Conservation (phyloP, 2,329 filamentous ascomycete genomes). For the Corniculantispora saksenae region DNA sequence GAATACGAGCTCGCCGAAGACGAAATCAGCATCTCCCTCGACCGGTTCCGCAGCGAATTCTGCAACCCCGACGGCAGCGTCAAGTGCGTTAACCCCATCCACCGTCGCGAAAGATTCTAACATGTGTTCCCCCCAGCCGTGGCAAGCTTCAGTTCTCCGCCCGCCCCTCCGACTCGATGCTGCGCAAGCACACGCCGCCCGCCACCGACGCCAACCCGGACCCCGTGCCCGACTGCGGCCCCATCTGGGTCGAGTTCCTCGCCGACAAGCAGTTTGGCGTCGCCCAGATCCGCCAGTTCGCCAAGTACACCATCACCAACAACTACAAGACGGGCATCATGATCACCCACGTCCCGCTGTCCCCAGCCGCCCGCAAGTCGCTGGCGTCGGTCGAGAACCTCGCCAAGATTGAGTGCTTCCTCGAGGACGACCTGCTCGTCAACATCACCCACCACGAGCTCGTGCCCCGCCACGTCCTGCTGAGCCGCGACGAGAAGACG, state of each 20-base stretch:
- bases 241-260: slow-evolving; percentile 92
- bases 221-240: slow-evolving; percentile 75
- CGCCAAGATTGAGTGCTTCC: slow-evolving; percentile 88
- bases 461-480: slow-evolving; percentile 87
- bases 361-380: slow-evolving; percentile 83
- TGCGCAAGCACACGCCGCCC: slow-evolving; percentile 76
- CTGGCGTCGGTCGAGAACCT: slow-evolving; percentile 74
- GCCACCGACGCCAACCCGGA: slow-evolving; percentile 68
- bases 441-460: slow-evolving; percentile 98
- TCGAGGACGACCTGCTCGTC: slow-evolving; percentile 92
- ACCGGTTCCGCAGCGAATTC: slow-evolving; percentile 76
- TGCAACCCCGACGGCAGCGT: slow-evolving; percentile 71
- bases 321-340: slow-evolving; percentile 90
- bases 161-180: slow-evolving; percentile 80
- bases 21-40: slow-evolving; percentile 82
- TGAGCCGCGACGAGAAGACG: slow-evolving; percentile 86
- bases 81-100: slow-evolving; percentile 57
- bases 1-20: slow-evolving; percentile 91
- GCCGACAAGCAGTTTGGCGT: slow-evolving; percentile 79
- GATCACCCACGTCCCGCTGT: slow-evolving; percentile 79
- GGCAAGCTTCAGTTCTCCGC: slow-evolving; percentile 85
- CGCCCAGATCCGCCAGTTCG: slow-evolving; percentile 88
- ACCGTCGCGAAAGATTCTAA: no score
- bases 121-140: slow-evolving; percentile 58
- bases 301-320: slow-evolving; percentile 75